Percentiles rank a stretch among this genome's conserved stretches.
Evolutionary conservation across 805 yeast genomes (phyloP).

Genomic region (Cyberlindnera subsufficiens): DNA sequence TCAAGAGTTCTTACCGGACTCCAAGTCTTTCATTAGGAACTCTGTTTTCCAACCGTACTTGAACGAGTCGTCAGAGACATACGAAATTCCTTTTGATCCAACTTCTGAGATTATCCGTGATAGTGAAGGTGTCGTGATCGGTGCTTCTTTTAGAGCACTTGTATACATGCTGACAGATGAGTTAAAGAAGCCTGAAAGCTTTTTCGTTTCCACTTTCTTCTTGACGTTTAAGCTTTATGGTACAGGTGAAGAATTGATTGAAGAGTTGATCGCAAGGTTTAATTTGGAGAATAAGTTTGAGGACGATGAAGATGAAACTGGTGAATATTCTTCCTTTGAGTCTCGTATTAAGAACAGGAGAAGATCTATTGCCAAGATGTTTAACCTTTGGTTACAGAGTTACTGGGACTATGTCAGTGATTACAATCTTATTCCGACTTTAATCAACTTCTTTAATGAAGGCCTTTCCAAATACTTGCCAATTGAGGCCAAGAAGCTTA

Average conservation of each 20-base stretch:
- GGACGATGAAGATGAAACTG: conserved; percentile 27
- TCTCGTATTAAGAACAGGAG: conserved; percentile 50
- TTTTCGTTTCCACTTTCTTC: conserved; percentile 69
- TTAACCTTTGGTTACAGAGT: conserved; percentile 84
- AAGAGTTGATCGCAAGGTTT: conserved; percentile 60
- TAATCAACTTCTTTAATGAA: conserved; percentile 76
- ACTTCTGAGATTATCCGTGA: conserved; percentile 47
- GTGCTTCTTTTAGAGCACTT: conserved; percentile 68
- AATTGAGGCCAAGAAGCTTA: conserved; percentile 53
- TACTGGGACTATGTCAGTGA: conserved; percentile 74
- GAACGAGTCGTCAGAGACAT: conserved; percentile 21
- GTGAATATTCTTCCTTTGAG: conserved; percentile 30
- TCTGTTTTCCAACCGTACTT: conserved; percentile 32
- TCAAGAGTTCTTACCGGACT: conserved; percentile 30
- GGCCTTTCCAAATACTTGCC: conserved; percentile 60
- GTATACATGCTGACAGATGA: conserved; percentile 66
- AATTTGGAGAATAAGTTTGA: conserved; percentile 39
- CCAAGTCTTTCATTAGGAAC: conserved; percentile 29
- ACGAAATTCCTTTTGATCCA: conserved; percentile 11
- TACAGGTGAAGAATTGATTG: conserved; percentile 58
- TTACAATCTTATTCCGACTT: conserved; percentile 54
- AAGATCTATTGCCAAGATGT: conserved; percentile 58
- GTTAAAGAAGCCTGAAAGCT: conserved; percentile 52
- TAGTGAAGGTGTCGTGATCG: conserved; percentile 47
- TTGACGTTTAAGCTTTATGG: conserved; percentile 72